Evolutionary conservation across 169 alveolate species (phyloP).

Genomic region (Cryptosporidium canis): DNA sequence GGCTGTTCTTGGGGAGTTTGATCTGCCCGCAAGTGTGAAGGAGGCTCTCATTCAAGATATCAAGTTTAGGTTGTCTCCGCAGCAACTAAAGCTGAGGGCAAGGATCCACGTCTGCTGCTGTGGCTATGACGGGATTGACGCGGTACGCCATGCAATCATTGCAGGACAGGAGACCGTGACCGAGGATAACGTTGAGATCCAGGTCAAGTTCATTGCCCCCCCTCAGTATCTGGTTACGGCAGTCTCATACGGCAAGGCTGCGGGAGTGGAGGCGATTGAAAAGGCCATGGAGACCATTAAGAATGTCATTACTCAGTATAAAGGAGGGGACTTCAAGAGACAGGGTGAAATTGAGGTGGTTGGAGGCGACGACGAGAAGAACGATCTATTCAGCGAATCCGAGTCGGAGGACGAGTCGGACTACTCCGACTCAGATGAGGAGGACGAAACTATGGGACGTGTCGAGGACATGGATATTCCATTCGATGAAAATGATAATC

Average conservation of each 20-base stretch:
- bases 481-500: constrained; percentile 42
- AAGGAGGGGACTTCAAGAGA: constrained; percentile 90
- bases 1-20: constrained; percentile 87
- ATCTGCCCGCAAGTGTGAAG: constrained; percentile 84
- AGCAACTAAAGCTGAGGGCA: constrained; percentile 90
- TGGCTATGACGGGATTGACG: constrained; percentile 96
- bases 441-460: constrained; percentile 85
- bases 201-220: constrained; percentile 90
- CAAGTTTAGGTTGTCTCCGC: constrained; percentile 89
- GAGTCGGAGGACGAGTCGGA: constrained; percentile 83
- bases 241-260: constrained; percentile 89
- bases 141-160: constrained; percentile 92
- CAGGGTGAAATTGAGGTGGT: constrained; percentile 87
- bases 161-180: constrained; percentile 80
- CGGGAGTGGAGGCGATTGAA: constrained; percentile 84
- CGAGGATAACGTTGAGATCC: constrained; percentile 76
- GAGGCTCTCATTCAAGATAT: constrained; percentile 88
- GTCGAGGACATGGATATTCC: constrained; percentile 83
- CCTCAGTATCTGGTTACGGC: constrained; percentile 91
- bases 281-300: constrained; percentile 86
- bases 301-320: constrained; percentile 81
- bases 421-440: constrained; percentile 81
- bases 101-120: constrained; percentile 95
- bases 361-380: constrained; percentile 90
- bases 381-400: constrained; percentile 82